A percentile compares a stretch with the other conserved stretches of the same genome.
These are phyloP conservation scores for Kazachstania viticola DNA, from an alignment of 805 yeast genomes.

Conservation along the genomic window DNA sequence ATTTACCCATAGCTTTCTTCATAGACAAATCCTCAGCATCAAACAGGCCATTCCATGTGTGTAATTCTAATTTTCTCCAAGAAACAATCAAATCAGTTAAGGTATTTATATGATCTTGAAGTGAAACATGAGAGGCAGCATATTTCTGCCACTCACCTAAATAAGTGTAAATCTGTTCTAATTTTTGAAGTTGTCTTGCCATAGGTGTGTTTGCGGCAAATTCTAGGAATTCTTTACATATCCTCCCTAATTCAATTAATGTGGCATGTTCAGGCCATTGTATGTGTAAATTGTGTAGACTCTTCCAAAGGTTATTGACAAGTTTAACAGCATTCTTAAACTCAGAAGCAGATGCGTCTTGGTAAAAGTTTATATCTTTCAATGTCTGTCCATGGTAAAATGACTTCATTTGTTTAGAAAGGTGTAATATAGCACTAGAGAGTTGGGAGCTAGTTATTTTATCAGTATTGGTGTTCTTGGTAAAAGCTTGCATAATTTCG, in stretches of 20 bases:
- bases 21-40: constrained; percentile 44
- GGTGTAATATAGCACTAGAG: constrained; percentile 26
- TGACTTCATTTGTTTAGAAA: constrained; percentile 26
- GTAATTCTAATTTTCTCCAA: constrained; percentile 84
- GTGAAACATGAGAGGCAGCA: constrained; percentile 67
- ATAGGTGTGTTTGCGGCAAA: constrained; percentile 61
- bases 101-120: constrained; percentile 42
- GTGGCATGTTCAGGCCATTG: constrained; percentile 97
- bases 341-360: constrained; percentile 48
- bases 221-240: constrained; percentile 52
- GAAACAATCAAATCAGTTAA: constrained; percentile 63
- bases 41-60: constrained; percentile 75
- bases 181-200: constrained; percentile 63
- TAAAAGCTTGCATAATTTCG: constrained; percentile 15
- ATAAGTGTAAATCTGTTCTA: constrained; percentile 77
- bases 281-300: constrained; percentile 36
- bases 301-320: constrained; percentile 32
- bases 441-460: constrained; percentile 23
- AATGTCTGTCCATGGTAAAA: constrained; percentile 15
- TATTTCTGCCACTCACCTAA: constrained; percentile 90
- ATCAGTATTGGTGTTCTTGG: constrained; percentile 15
- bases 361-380: constrained; percentile 45
- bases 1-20: constrained; percentile 47
- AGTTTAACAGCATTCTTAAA: constrained; percentile 46
- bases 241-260: constrained; percentile 50